phyloP scores from a whole-genome alignment of 495 filamentous ascomycete species.

The Pseudevernia furfuracea region DNA sequence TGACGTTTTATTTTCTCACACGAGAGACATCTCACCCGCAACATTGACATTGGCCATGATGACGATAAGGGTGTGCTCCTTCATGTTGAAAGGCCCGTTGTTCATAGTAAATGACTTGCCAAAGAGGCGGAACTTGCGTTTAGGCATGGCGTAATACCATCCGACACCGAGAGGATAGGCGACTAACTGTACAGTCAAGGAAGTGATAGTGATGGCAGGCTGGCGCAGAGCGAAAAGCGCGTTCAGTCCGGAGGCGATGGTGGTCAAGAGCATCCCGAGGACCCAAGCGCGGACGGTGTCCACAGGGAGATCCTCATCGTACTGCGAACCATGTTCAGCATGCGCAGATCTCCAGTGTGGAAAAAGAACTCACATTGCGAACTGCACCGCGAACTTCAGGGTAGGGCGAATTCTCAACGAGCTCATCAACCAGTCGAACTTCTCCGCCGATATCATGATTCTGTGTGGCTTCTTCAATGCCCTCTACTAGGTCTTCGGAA shows the following conservation, averaged over 20 bases:
- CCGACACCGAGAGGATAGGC: constrained; percentile 62
- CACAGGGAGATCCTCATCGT: constrained; percentile 56
- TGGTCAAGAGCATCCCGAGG: constrained; percentile 58
- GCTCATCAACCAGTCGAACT: constrained; percentile 46
- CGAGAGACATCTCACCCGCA: constrained; percentile 24
- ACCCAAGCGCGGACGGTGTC: constrained; percentile 68
- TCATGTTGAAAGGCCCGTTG: constrained; percentile 71
- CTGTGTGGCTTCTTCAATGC: constrained; percentile 52
- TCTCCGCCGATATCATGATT: constrained; percentile 46
- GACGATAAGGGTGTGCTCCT: constrained; percentile 70
- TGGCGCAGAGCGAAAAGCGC: constrained; percentile 62
- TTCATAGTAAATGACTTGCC: constrained; percentile 53
- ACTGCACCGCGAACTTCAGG: constrained; percentile 60
- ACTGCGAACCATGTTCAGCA: constrained; percentile 32
- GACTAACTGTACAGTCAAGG: constrained; percentile 62
- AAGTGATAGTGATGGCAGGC: constrained; percentile 55
- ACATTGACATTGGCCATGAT: constrained; percentile 61
- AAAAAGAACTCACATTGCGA: constrained; percentile 28
- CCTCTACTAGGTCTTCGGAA: constrained; percentile 52
- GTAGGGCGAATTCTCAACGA: constrained; percentile 63
- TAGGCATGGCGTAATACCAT: constrained; percentile 50
- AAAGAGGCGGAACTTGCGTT: constrained; percentile 45
- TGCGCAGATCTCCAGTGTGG: neutral
- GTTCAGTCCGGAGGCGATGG: constrained; percentile 61
- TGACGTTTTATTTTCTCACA: no score